These are phyloP conservation scores for Haematococcus lacustris DNA, from an alignment of 139 green algal genomes.

Conservation along the genomic window DNA sequence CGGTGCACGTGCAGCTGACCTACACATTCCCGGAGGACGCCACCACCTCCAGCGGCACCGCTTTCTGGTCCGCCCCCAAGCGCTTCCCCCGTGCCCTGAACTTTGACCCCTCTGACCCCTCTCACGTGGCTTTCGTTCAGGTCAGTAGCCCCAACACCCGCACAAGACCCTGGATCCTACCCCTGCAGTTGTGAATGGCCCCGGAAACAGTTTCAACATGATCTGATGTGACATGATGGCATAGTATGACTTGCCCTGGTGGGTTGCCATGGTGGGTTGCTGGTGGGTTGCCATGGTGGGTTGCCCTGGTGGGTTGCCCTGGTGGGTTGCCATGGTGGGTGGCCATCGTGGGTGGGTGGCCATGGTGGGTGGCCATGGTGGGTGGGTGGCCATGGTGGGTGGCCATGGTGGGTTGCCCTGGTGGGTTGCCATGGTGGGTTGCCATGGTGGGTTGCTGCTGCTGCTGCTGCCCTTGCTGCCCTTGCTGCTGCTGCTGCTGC, in stretches of 20 bases:
- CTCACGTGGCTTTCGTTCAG: slow-evolving; percentile 69
- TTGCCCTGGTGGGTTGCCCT: too few species aligned
- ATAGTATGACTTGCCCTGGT: neutral
- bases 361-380: too few species aligned
- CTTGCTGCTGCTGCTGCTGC: too few species aligned
- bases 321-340: too few species aligned
- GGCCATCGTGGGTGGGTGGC: too few species aligned
- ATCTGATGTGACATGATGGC: neutral
- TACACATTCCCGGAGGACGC: slow-evolving; percentile 91
- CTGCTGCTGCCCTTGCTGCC: too few species aligned
- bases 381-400: too few species aligned
- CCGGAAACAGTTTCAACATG: neutral
- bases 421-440: too few species aligned
- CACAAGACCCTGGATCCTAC: neutral
- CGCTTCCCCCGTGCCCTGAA: slow-evolving; percentile 82
- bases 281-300: too few species aligned
- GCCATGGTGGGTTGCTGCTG: too few species aligned
- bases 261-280: neutral
- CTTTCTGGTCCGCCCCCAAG: slow-evolving; percentile 97
- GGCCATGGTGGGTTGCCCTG: too few species aligned
- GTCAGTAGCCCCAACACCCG: neutral
- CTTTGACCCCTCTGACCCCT: slow-evolving; percentile 68
- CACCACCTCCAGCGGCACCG: slow-evolving; percentile 78
- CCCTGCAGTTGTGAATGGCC: neutral
- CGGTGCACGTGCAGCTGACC: slow-evolving; percentile 31